phyloP scores from a whole-genome alignment of 1,284 basidiomycete genomes.

The Trichosporon faecale region DNA sequence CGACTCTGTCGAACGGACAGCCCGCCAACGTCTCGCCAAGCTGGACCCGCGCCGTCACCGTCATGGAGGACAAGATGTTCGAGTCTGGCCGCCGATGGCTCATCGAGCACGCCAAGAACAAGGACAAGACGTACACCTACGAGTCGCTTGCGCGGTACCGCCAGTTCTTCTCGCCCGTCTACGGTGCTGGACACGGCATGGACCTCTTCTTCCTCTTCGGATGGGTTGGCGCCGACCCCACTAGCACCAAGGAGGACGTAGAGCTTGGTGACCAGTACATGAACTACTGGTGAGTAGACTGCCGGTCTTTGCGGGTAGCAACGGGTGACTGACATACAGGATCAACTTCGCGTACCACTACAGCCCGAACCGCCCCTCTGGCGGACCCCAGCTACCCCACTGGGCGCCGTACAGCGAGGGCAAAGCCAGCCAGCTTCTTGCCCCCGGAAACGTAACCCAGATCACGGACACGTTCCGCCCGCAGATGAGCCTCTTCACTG shows the following conservation, averaged over 20 bases:
- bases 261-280: slow-evolving; percentile 31
- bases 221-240: not conserved
- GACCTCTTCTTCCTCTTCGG: slow-evolving; percentile 39
- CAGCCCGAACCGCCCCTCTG: slow-evolving; percentile 33
- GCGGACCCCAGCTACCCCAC: not conserved
- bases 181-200: slow-evolving; percentile 24
- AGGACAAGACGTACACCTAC: not conserved
- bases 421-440: not conserved
- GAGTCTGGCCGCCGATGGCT: not conserved
- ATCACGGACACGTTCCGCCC: not conserved
- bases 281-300: slow-evolving; percentile 35
- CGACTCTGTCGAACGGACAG: not conserved
- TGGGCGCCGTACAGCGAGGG: slow-evolving; percentile 3
- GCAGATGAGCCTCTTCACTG: not conserved
- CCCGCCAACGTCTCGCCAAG: not conserved
- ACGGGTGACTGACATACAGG: not conserved
- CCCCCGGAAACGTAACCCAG: not conserved
- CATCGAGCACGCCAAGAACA: not conserved
- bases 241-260: slow-evolving; percentile 29
- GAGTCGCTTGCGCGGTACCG: not conserved
- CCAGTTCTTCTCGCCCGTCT: not conserved
- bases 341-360: slow-evolving; percentile 47
- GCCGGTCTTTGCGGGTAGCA: too few relatives aligned
- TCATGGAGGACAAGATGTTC: not conserved
- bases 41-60: not conserved